phyloP scores from a whole-genome alignment of 2,329 filamentous ascomycete species.

The Aureobasidium sp. region DNA sequence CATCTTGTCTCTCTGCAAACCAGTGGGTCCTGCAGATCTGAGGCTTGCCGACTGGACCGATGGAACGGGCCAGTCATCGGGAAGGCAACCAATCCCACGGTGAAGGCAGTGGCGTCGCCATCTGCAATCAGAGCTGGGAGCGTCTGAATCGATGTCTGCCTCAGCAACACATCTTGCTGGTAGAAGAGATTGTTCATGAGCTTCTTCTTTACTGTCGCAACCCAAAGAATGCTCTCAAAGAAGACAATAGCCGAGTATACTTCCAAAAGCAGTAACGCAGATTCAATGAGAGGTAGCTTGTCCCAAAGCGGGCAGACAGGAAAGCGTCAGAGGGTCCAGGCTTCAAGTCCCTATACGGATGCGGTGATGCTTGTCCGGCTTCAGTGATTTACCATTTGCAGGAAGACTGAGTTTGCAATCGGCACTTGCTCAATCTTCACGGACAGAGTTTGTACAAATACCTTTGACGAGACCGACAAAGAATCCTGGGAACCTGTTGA shows the following conservation, averaged over 20 bases:
- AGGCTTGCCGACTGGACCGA: background rate
- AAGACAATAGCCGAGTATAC: background rate
- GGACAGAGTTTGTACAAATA: conserved; percentile 11
- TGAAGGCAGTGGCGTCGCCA: conserved; percentile 10
- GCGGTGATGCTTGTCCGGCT: conserved; percentile 13
- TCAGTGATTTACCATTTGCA: conserved; percentile 10
- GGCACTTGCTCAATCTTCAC: background rate
- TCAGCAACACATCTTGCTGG: background rate
- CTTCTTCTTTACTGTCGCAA: background rate
- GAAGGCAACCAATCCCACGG: conserved; percentile 5
- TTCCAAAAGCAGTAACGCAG: background rate
- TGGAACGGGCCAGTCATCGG: background rate
- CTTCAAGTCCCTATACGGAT: conserved; percentile 7
- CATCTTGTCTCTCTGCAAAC: conserved; percentile 12
- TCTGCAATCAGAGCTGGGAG: background rate
- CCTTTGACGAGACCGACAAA: conserved; percentile 10
- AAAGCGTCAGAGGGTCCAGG: conserved; percentile 6
- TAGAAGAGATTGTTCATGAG: background rate
- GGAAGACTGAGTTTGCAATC: conserved; percentile 9
- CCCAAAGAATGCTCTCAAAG: background rate
- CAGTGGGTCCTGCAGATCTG: conserved; percentile 13
- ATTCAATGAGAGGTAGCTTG: background rate
- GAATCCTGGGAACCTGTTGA: conserved; percentile 1
- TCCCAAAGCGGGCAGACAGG: conserved; percentile 1
- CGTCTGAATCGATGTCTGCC: background rate